Percentiles rank a stretch among this genome's conserved stretches.
phyloP scores from a whole-genome alignment of 2,329 filamentous ascomycete genomes.

The Colletotrichum theobromicola region DNA sequence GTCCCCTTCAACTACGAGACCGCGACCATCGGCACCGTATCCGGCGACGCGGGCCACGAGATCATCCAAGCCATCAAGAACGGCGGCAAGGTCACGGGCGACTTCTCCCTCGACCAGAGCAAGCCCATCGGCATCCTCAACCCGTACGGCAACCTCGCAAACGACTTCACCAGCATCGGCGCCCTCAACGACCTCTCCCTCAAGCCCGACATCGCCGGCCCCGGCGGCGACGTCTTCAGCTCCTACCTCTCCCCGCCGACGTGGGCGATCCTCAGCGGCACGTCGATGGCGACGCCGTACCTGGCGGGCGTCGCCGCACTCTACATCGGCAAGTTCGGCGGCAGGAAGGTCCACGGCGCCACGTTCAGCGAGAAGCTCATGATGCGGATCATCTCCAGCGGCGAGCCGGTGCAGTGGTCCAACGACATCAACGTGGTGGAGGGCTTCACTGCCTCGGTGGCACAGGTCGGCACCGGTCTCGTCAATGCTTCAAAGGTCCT shows the following conservation, averaged over 20 bases:
- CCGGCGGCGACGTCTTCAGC: conserved; percentile 45
- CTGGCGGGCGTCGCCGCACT: conserved; percentile 42
- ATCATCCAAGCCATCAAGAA: conserved; percentile 17
- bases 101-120: conserved; percentile 12
- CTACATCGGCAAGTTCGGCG: conserved; percentile 41
- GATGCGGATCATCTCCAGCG: conserved; percentile 36
- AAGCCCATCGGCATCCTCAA: conserved; percentile 23
- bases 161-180: conserved; percentile 43
- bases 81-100: conserved; percentile 19
- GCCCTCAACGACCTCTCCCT: conserved; percentile 43
- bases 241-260: conserved; percentile 32
- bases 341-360: conserved; percentile 34
- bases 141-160: conserved; percentile 33
- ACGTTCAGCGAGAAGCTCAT: conserved; percentile 34
- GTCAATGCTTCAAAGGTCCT: conserved; percentile 46
- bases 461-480: conserved; percentile 43
- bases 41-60: conserved; percentile 15
- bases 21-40: conserved; percentile 18
- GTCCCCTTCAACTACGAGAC: not conserved
- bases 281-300: conserved; percentile 52
- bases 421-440: conserved; percentile 1
- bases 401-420: conserved; percentile 31
- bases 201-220: conserved; percentile 42
- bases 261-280: conserved; percentile 43
- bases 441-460: conserved; percentile 34